Evolutionary conservation across 805 yeast species (phyloP), one percentile per base, ranked within the genome.

Genomic region (Pichia sporocuriosa): DNA sequence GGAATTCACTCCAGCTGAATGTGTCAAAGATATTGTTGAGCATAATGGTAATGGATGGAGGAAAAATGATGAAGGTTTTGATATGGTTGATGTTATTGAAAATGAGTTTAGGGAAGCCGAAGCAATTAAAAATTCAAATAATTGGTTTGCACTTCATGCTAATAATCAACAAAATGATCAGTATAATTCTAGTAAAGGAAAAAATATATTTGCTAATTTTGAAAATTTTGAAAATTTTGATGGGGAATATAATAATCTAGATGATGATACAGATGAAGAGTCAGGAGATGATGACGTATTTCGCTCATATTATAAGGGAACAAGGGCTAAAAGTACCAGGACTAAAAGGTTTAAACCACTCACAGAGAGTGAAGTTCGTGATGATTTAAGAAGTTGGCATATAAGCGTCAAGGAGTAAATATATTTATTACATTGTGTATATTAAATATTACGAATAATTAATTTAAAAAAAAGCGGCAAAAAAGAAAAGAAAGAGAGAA

Each of bases 11-110:
- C 90, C 96, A 0, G 71, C 72, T 37, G 84, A 80, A 44, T 76
- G 89, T 47, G 70, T 88, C 10, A 77, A 78, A 25, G 94, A 86
- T 58, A 82, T 89, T 2, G 72, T 85, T 43, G 70, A 73, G 23
- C 45, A 49, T 32, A 83, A 84, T 24, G 84, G 85, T 1, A 73
- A 75, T 39, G 93, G 87, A 3, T 80, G 81, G 81, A 75, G 72
- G 23, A 63, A 62, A 39, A 68, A 70, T 42, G 72, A 68, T 32
- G 72, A 68, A 40, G 75, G 77, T 1, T 48, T 59, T 7, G 59
- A 63, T 24, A 54, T 65, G 40, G 58, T 70, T 19, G 76, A 70
- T 44, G 49, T 67, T 12, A 29, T 58, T 12, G 54, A 48, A 21
- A 42, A 47, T 28, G 57, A 56, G n/a, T 42, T 41, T 17, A 41